Base-by-base conservation (phyloP, 352 stramenopile species). In the Pythium rishiriense region DNA sequence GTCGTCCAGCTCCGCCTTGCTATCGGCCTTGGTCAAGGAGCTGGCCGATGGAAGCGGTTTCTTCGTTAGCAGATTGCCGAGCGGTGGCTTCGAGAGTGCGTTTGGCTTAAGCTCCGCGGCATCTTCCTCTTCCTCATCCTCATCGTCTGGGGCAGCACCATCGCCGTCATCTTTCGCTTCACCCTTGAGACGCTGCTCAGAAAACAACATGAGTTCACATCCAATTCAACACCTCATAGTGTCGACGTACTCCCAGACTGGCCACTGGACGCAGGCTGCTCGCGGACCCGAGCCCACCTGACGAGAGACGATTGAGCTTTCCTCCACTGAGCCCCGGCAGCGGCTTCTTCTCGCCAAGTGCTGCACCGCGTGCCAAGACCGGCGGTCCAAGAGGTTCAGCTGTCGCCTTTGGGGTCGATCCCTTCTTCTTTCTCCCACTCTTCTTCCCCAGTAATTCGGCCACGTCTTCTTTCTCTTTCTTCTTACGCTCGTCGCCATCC, bases 381-480 rank as follows among this genome's bases (percentile, higher is more conserved):
- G 77, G 70, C 8, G 78, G 67, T 19, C 70, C 73, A 24, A 91
- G 68, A 8, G 70, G 61, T 14, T 90, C 79, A 1, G 60, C 29
- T 12, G 52, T n/a, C 42, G 67, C 57, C 48, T 77, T 87, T 1
- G 58, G 55, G 19, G 81, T 46, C 24, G 68, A 56, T n/a, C 25
- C 47, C 64, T 78, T 79, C 52, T 93, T 93, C 70, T 93, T 93
- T 72, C 72, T 70, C 46, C 61, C 59, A 14, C 77, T 68, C 50
- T 83, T 81, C 49, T 75, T 78, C 3, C 85, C 85, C 19, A 96
- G 60, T n/a, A 96, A 73, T 56, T 90, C 81, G 5, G 81, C 81
- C 3, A 94, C 82, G 45, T 96, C 87, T 24, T 93, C 84, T 54
- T 87, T 90, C 54, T 84, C 87, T 59, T 90, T 90, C 46, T 85